Percentiles rank a stretch among this genome's conserved stretches.
These are phyloP conservation scores for Kwoniella europaea DNA, from an alignment of 768 basidiomycete species.

Conservation along the genomic window DNA sequence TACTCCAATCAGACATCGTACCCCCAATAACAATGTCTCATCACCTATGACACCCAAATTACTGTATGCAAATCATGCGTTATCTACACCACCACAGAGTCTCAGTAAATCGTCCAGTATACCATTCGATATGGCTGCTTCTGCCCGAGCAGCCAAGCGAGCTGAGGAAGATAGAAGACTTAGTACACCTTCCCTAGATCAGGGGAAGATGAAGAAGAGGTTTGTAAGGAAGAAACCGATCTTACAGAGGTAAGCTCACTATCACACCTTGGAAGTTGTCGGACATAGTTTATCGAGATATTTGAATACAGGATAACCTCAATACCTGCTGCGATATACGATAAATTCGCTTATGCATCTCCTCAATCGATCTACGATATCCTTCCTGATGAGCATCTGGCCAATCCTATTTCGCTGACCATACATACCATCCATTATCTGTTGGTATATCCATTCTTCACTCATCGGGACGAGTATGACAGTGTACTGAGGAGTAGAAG, in stretches of 20 bases:
- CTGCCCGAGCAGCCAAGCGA: constrained; percentile 32
- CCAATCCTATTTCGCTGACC: constrained; percentile 40
- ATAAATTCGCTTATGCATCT: constrained; percentile 27
- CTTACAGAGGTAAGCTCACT: constrained; percentile 38
- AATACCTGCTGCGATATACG: constrained; percentile 34
- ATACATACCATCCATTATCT: constrained; percentile 45
- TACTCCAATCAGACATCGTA: constrained; percentile 21
- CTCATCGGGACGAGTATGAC: constrained; percentile 20
- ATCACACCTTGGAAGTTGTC: too few species aligned
- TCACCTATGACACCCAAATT: constrained; percentile 44
- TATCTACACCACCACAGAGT: constrained; percentile 40
- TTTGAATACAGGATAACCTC: constrained; percentile 23
- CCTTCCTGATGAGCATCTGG: constrained; percentile 41
- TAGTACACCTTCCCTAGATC: constrained; percentile 10
- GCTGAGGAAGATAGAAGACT: constrained; percentile 27
- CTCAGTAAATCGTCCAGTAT: constrained; percentile 46
- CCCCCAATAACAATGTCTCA: background rate
- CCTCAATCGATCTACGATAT: constrained; percentile 41
- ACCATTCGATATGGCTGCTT: constrained; percentile 54
- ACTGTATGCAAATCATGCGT: constrained; percentile 46
- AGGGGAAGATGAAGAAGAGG: constrained; percentile 32
- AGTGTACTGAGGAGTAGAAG: constrained; percentile 32
- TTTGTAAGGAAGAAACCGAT: constrained; percentile 45
- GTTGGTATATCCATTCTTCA: constrained; percentile 43
- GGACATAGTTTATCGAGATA: background rate